Base-by-base conservation (phyloP, 345 rosid genomes). In the Eucalyptus albens region DNA sequence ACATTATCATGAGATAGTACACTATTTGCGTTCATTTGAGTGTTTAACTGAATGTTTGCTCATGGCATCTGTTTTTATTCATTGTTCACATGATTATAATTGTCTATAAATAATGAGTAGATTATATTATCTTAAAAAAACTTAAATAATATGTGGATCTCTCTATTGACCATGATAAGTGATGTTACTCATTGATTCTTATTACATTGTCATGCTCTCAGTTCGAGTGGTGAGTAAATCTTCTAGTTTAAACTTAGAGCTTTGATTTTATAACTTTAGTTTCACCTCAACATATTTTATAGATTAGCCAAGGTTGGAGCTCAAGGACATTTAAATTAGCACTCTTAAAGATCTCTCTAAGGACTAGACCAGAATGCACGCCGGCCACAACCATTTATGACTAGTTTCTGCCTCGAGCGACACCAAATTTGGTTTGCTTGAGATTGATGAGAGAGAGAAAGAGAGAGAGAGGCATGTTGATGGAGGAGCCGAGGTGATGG, bases 321-420 rank as follows among this genome's bases (percentile, higher is more conserved):
- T 65, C 77, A 29, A 4, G 17, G 9, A n/a, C 37, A 65, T 0
- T 29, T 65, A n/a, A n/a, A 65, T 65, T 65, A 65, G 77, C 77
- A 0, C 77, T 65, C 15, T n/a, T n/a, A 8, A 65, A 65, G 37
- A 65, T 65, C 33, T 65, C 17, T 65, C n/a, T 15, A 65, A 65
- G 37, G 37, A 65, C 77, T 65, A 29, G 10, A 65, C 33, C 10
- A n/a, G 10, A n/a, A 0, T 65, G 77, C 37, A 15, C 3, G 37
- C 3, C 15, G 5, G 9, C 69, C 33, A 29, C 8, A 29, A 13
- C 69, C 31, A 60, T 13, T 27, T 12, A 6, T 5, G 16, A 60
- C 0, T 60, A 0, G 33, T 62, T 62, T 29, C 33, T 13, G 16
- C 31, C 33, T 62, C 2, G 15, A 62, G 33, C 9, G 1, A 29